These are phyloP conservation scores for Plasmodium knowlesi DNA, from an alignment of 169 alveolate species.

Conservation along the genomic window DNA sequence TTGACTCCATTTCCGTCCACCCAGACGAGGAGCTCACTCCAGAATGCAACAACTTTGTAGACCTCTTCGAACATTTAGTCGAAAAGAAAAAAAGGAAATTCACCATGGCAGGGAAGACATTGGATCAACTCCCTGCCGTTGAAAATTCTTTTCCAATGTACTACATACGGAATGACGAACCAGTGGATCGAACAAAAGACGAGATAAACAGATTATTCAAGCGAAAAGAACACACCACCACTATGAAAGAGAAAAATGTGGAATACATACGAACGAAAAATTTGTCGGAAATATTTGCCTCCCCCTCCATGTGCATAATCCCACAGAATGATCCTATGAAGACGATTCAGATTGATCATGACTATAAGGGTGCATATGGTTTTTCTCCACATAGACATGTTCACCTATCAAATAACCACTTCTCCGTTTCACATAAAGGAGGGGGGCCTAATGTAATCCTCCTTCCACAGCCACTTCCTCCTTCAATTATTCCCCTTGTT, in stretches of 20 bases:
- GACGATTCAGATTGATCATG: neutral
- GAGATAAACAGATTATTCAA: neutral
- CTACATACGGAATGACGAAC: neutral
- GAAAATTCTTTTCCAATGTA: neutral
- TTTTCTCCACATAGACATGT: neutral
- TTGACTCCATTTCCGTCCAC: neutral
- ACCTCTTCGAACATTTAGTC: conserved; percentile 31
- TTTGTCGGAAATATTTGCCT: neutral
- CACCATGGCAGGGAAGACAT: neutral
- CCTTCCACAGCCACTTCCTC: neutral
- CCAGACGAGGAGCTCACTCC: neutral
- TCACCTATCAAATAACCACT: neutral
- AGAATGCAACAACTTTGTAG: neutral
- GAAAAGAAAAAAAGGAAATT: conserved; percentile 47
- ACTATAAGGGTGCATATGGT: neutral
- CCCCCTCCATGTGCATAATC: neutral
- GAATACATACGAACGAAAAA: neutral
- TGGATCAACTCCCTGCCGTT: neutral
- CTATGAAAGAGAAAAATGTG: neutral
- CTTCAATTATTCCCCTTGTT: neutral
- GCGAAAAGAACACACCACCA: neutral
- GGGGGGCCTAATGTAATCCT: neutral
- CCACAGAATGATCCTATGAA: neutral
- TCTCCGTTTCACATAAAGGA: neutral
- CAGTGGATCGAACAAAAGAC: neutral